Evolutionary conservation across 2,329 filamentous ascomycete species (phyloP).

Genomic region (Fulvia fulva): DNA sequence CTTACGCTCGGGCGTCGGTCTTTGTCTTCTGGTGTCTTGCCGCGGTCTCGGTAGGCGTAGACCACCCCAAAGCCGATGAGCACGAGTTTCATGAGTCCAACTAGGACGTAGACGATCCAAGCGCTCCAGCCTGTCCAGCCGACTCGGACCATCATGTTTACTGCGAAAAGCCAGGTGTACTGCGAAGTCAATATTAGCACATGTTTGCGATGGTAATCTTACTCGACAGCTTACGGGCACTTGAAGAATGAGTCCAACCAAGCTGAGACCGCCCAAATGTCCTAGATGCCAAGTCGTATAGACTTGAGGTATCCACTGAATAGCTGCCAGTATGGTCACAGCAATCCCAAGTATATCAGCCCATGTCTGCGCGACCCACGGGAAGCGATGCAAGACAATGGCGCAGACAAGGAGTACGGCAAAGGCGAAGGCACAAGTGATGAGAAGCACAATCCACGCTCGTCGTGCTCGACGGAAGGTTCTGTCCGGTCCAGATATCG

Average conservation of each 20-base stretch:
- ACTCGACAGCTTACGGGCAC: constrained; percentile 66
- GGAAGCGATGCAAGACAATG: constrained; percentile 60
- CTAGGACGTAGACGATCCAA: constrained; percentile 84
- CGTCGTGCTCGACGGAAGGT: constrained; percentile 27
- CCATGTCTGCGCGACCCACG: constrained; percentile 65
- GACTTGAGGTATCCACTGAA: constrained; percentile 91
- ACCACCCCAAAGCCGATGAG: constrained; percentile 73
- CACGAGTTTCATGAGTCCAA: constrained; percentile 74
- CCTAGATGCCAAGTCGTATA: constrained; percentile 81
- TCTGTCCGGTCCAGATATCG: constrained; percentile 26
- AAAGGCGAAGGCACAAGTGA: constrained; percentile 71
- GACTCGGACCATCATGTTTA: constrained; percentile 64
- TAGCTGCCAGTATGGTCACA: constrained; percentile 68
- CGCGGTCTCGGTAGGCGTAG: constrained; percentile 58
- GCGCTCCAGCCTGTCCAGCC: constrained; percentile 83
- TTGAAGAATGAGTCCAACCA: constrained; percentile 95
- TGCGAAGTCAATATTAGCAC: constrained; percentile 17
- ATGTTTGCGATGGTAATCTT: background rate
- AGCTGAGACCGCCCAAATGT: constrained; percentile 82
- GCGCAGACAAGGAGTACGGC: constrained; percentile 60
- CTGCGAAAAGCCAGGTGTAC: constrained; percentile 62
- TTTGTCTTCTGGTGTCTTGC: constrained; percentile 26
- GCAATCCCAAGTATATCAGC: constrained; percentile 77
- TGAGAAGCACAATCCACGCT: constrained; percentile 47
- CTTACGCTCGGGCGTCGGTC: background rate